Evolutionary conservation across 164 flowering plant genomes (phyloP), one percentile per base, ranked within the genome.

Genomic region (Berberis thunbergii): DNA sequence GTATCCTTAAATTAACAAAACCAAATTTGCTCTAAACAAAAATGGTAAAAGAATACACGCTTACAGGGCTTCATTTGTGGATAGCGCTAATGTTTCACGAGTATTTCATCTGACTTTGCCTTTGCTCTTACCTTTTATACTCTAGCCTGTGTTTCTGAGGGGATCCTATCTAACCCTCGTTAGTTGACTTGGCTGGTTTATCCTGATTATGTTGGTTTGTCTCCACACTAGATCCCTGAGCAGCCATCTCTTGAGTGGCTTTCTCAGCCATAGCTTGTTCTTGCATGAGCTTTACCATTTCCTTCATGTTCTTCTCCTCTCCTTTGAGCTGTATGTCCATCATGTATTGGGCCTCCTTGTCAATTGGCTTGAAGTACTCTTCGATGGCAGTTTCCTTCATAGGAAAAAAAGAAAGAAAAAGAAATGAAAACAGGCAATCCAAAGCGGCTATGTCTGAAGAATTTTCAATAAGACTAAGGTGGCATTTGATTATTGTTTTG

Each of bases 301-400:
- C 82, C 59, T 46, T 77, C 88, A 77, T 76, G 42, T 73, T 68
- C 59, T 71, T 76, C 72, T 85, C 87, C 76, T 88, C 88, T 56
- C 80, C 78, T 49, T 83, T 79, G 41, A 86, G 84, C 74, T 86
- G 92, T 70, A 73, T 76, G 67, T 86, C 80, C 86, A 89, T 78
- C 55, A 89, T 53, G 4, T 60, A 50, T 72, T 80, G 83, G 1
- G 86, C 91, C 50, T 86, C 66, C 70, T 81, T 82, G 75, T 88
- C 97, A 49, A 88, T 62, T 48, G 95, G 92, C 69, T 84, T 85
- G 77, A 90, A 90, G 70, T 84, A 78, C 10, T 86, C 84, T 50
- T 83, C 79, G 67, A 90, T 83, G 55, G 87, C 87, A 69, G 81
- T 72, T 66, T 90, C 97, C 97, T 89, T 79, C 66, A 72, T 7